A percentile compares a stretch with the other conserved stretches of the same genome.
Conservation (phyloP, 106 monocot species). For the Gastrodia elata region DNA sequence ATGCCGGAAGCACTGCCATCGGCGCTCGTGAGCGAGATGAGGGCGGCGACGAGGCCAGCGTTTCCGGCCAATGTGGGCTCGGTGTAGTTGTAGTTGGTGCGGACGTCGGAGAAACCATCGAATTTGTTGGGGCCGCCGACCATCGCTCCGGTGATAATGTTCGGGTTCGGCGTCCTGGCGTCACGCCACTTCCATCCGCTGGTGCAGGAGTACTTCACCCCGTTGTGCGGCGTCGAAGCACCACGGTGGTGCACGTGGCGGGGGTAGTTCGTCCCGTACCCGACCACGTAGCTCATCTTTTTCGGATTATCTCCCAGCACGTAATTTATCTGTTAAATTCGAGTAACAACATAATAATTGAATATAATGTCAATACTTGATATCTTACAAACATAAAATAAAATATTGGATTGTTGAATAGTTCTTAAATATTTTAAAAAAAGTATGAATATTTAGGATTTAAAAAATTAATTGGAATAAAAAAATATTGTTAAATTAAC, state of each 20-base stretch:
- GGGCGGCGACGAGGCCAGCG: slow-evolving; percentile 67
- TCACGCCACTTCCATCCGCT: slow-evolving; percentile 68
- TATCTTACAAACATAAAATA: no score
- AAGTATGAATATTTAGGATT: no score
- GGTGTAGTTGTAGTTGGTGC: slow-evolving; percentile 31
- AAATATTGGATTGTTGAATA: no score
- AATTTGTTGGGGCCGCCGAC: slow-evolving; percentile 53
- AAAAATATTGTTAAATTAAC: no score
- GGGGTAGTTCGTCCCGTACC: slow-evolving; percentile 60
- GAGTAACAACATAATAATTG: no score
- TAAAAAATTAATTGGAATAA: no score
- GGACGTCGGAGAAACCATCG: slow-evolving; percentile 44
- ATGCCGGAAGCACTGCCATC: slow-evolving; percentile 21
- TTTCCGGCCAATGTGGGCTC: slow-evolving; percentile 77
- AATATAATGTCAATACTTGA: no score
- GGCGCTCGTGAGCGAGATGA: slow-evolving; percentile 40
- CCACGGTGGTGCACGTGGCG: slow-evolving; percentile 66
- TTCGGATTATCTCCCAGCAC: slow-evolving; percentile 60
- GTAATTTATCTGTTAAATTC: slow-evolving; percentile 39
- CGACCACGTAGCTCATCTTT: slow-evolving; percentile 85
- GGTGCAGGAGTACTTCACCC: slow-evolving; percentile 49
- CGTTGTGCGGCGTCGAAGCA: slow-evolving; percentile 58
- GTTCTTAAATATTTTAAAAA: no score
- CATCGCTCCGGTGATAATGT: slow-evolving; percentile 65
- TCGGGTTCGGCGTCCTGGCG: slow-evolving; percentile 36